Evolutionary conservation across 1,139 yeast species (phyloP).

Genomic region (Kodamaea arcana): DNA sequence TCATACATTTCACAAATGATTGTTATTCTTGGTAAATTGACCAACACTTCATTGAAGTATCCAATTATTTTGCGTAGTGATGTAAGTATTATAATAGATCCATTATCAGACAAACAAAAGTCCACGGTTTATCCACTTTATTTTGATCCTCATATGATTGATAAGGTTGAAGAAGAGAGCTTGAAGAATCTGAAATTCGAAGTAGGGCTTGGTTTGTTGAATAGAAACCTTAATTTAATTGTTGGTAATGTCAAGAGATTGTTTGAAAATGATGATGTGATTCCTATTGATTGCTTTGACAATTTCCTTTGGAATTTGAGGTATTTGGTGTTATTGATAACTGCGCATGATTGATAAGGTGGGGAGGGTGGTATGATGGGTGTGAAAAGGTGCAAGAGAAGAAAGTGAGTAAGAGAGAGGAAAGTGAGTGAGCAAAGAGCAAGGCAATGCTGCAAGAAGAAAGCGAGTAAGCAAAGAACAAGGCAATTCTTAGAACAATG

Average conservation of each 20-base stretch:
- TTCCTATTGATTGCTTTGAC: conserved; percentile 40
- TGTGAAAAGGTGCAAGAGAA: no score
- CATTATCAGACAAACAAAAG: conserved; percentile 9
- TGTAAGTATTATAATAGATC: conserved; percentile 25
- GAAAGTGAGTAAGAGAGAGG: no score
- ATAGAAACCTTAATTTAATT: conserved; percentile 28
- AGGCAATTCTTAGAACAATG: no score
- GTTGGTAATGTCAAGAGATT: conserved; percentile 19
- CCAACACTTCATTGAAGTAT: conserved; percentile 26
- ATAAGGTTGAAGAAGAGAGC: conserved; percentile 14
- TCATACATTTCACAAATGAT: conserved; percentile 28
- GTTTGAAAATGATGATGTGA: conserved; percentile 13
- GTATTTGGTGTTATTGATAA: conserved; percentile 33
- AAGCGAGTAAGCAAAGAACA: no score
- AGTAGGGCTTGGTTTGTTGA: conserved; percentile 30
- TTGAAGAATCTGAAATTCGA: conserved; percentile 31
- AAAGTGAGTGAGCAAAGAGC: no score
- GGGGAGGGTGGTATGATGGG: no score
- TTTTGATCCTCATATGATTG: conserved; percentile 23
- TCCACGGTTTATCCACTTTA: conserved; percentile 22
- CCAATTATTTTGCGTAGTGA: conserved; percentile 23
- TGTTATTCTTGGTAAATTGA: conserved; percentile 20
- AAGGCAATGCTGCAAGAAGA: no score
- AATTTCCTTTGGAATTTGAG: conserved; percentile 43
- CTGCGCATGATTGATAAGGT: conserved; percentile 21